A percentile compares a stretch with the other conserved stretches of the same genome.
Conservation (phyloP, 2,329 filamentous ascomycete genomes). For the Ilyonectria robusta region DNA sequence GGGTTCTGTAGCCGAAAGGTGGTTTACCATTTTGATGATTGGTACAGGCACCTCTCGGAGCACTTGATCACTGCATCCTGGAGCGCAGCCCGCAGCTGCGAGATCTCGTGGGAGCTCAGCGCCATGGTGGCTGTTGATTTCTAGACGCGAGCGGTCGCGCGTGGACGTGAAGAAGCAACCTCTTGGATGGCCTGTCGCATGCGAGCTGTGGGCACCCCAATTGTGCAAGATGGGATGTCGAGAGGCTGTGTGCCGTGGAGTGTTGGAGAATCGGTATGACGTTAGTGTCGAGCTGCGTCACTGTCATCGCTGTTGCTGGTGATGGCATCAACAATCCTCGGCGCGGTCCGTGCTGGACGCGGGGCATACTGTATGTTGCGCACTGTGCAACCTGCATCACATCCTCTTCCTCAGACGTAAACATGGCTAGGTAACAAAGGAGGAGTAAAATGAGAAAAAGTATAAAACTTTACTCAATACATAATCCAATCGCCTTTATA, state of each 20-base stretch:
- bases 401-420: background rate
- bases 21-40: conserved; percentile 92
- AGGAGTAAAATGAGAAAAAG: too few species aligned
- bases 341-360: conserved; percentile 28
- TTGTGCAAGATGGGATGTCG: background rate
- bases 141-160: conserved; percentile 33
- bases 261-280: background rate
- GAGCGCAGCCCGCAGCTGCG: conserved; percentile 79
- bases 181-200: conserved; percentile 4
- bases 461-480: too few species aligned
- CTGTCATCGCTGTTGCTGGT: conserved; percentile 7
- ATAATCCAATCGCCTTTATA: too few species aligned
- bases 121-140: conserved; percentile 61
- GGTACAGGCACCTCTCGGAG: conserved; percentile 94
- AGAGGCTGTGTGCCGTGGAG: conserved; percentile 2
- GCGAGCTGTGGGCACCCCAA: background rate
- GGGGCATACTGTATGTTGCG: conserved; percentile 9
- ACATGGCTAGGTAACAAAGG: background rate
- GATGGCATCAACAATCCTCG: conserved; percentile 24
- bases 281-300: conserved; percentile 12
- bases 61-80: conserved; percentile 91
- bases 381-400: background rate
- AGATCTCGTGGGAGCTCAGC: conserved; percentile 68
- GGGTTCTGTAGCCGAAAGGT: background rate
- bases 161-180: background rate